Percentiles rank a stretch among this genome's conserved stretches.
phyloP scores from a whole-genome alignment of 768 basidiomycete species.

The Collybiopsis luxurians region DNA sequence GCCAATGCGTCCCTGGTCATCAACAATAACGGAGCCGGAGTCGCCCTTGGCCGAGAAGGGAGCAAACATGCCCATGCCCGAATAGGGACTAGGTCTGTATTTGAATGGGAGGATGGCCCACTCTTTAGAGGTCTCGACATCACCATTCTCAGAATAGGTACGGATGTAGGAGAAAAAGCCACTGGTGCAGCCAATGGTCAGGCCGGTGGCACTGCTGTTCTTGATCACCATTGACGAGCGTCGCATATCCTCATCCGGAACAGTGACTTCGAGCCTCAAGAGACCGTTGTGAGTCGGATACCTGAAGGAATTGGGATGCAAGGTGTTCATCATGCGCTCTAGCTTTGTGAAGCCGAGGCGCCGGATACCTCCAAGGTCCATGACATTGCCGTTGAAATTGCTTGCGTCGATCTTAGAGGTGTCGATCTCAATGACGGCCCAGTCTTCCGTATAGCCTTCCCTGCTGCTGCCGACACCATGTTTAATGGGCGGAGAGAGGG shows the following conservation, averaged over 20 bases:
- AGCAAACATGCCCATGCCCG: no score
- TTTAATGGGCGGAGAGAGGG: constrained; percentile 24
- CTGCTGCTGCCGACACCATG: constrained; percentile 8
- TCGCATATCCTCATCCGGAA: constrained; percentile 27
- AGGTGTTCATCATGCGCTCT: background rate
- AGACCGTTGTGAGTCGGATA: constrained; percentile 29
- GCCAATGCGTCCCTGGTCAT: constrained; percentile 27
- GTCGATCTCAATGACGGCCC: constrained; percentile 22
- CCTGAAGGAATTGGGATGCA: constrained; percentile 16
- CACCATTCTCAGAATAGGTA: constrained; percentile 13
- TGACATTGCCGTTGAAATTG: constrained; percentile 25
- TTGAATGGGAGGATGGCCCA: constrained; percentile 24
- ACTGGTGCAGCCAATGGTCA: constrained; percentile 28
- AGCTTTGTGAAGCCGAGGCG: background rate
- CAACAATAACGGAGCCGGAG: constrained; percentile 35
- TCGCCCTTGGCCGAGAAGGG: constrained; percentile 35
- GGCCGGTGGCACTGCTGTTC: constrained; percentile 24
- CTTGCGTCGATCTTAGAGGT: constrained; percentile 15
- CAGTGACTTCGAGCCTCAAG: constrained; percentile 20
- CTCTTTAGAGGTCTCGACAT: constrained; percentile 22
- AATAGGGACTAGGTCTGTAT: constrained; percentile 23
- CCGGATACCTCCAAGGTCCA: constrained; percentile 24
- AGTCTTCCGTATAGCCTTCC: constrained; percentile 22
- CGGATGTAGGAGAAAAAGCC: constrained; percentile 23
- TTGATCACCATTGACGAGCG: constrained; percentile 34